Base-by-base conservation (phyloP, 352 stramenopile genomes). In the Pythium utonaiense region DNA sequence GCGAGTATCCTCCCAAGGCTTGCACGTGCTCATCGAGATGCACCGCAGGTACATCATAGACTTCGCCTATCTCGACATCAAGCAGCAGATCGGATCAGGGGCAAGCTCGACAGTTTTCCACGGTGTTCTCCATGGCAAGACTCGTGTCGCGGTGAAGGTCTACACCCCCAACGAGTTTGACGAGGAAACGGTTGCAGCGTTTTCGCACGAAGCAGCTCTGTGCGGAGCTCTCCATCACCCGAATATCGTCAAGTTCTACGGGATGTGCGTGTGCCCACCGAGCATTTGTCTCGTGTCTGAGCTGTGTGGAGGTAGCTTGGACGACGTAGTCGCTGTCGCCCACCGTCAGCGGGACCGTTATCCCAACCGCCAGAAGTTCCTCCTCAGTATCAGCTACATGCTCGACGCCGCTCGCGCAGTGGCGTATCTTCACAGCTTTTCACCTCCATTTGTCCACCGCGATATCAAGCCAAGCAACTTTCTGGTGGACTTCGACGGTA, bases 391-490 rank as follows among this genome's bases (percentile, higher is more conserved):
- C 27, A 69, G 61, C n/a, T 84, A 77, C 22, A 87, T 91, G 74
- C 31, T 88, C 1, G 81, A 91, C 21, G 75, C 70, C 17, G 73
- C 71, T 25, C 67, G 79, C 21, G 77, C 73, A 0, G 71, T 87
- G 7, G 77, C 81, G 6, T 89, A 89, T 61, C 56, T 91, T 16
- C 78, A 91, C 63, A 88, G 76, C 47, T 88, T 88, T 57, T 83
- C 78, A 2, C 81, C 81, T 3, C 66, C 81, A 2, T 89, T 89
- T 48, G 60, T 91, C 3, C 76, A 88, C 28, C 70, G 77, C 16
- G 81, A 91, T 44, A 91, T 91, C 53, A 88, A 91, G 22, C 78
- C 78, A 6, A 71, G 76, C 0, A 97, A 96, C 57, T 94, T 96
- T 51, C 78, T 94, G 9, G 72, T 67, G n/a, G 60, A 53, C 17